Base-by-base conservation (phyloP, 805 yeast genomes). In the Ogataea nitratoaversa region DNA sequence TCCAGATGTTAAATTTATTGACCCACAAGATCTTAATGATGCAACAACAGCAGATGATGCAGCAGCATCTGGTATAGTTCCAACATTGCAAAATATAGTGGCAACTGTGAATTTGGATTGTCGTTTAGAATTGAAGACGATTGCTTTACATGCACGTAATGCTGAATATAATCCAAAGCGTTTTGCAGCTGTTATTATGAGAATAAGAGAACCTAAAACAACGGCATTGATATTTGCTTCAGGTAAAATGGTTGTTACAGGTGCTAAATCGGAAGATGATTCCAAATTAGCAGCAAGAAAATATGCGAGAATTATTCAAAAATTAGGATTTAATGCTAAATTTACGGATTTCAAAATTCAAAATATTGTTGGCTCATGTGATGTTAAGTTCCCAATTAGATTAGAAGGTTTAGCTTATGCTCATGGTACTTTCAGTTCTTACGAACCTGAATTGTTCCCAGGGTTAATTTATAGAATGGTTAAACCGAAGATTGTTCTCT, bases 381-480 rank as follows among this genome's bases (percentile, higher is more conserved):
- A 93, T 62, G 99, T 93, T 40, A 91, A 93, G 63, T 93, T 93
- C 65, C 99, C 99, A 16, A 93, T 93, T 50, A 79, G 99, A 62
- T 71, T 93, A 50, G 99, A 93, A 70, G 99, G 99, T 44, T 76
- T 93, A 56, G 99, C 99, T 4, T 93, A 90, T 63, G 82, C 95
- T 53, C 99, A 93, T 75, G 99, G 99, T 44, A 88, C 96, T 70
- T 93, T 93, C 91, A 84, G 95, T 49, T 87, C 96, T 14, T 93
- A 93, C 60, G 99, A 93, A 66, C 99, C 99, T 3, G 99, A 93
- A 66, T 72, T 93, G 60, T 93, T 93, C 66, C 99, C 99, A 3
- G 99, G 99, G 59, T 76, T 93, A 54, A 93, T 93, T 68, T 93
- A 93, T 73, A 88, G 99, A 76, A 93, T 93, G 99, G 99, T 93